Base-by-base conservation (phyloP, 257 asterid genomes). In the Ligustrum vulgare region DNA sequence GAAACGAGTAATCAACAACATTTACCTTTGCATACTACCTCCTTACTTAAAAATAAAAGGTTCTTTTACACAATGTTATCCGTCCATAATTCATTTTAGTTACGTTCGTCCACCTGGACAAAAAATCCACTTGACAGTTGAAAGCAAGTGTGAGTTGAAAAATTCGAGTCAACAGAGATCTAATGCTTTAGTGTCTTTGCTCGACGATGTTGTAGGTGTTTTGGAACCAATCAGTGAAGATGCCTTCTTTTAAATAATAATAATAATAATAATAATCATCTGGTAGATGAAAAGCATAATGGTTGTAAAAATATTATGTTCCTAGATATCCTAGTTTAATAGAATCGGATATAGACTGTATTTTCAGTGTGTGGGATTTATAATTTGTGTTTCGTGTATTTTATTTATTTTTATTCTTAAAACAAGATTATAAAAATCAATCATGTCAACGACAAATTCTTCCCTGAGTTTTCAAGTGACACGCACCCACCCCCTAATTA, bases 211-310 rank as follows among this genome's bases (percentile, higher is more conserved):
- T 5, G 85, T 91, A 2, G 95, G 92, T 6, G 94, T 94, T 81
- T 79, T 92, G 13, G 91, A 91, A 72, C 95, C 97, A 12, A n/a
- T 92, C 62, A 93, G 98, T 1, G 96, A 91, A 62, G 98, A 91
- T 28, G 31, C 31, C 31, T 28, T 28, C n/a, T n/a, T n/a, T n/a
- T n/a, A n/a, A n/a, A n/a, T n/a, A n/a, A n/a, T n/a, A n/a, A n/a
- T n/a, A n/a, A n/a, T n/a, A n/a, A n/a, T n/a, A n/a, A n/a, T n/a
- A n/a, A n/a, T n/a, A n/a, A n/a, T n/a, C n/a, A n/a, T n/a, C n/a
- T n/a, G n/a, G n/a, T n/a, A n/a, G n/a, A n/a, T n/a, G n/a, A n/a
- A n/a, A n/a, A n/a, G n/a, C n/a, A n/a, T n/a, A n/a, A n/a, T n/a
- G n/a, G n/a, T n/a, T n/a, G n/a, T n/a, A n/a, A n/a, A n/a, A n/a